Evolutionary conservation across 768 basidiomycete genomes (phyloP).

Genomic region (Naematelia aurantialba): DNA sequence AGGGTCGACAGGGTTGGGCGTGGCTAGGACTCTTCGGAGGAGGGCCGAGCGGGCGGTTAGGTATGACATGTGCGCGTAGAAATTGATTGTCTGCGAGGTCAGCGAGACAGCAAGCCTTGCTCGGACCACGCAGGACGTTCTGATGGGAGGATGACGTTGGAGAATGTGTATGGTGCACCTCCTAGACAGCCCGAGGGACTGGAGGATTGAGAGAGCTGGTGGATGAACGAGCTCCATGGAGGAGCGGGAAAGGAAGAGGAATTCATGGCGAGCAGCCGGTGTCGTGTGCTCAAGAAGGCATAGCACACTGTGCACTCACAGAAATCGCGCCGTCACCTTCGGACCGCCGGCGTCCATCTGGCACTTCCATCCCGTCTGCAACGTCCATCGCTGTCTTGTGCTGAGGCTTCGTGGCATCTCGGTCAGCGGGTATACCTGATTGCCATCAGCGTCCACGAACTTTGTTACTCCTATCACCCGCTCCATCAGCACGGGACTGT

Average conservation of each 20-base stretch:
- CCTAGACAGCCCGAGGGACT: too few species aligned
- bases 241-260: too few species aligned
- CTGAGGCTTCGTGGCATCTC: background rate
- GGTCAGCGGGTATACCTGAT: slow-evolving; percentile 16
- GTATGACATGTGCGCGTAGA: background rate
- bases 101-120: too few species aligned
- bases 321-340: background rate
- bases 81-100: background rate
- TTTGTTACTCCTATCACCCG: background rate
- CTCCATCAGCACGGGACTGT: background rate
- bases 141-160: too few species aligned
- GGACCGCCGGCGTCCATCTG: background rate
- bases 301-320: background rate
- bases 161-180: too few species aligned
- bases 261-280: too few species aligned
- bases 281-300: background rate
- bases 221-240: too few species aligned
- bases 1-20: background rate
- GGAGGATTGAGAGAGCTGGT: too few species aligned
- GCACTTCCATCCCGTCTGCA: background rate
- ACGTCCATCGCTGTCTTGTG: background rate
- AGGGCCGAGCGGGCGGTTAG: background rate
- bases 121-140: too few species aligned
- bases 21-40: background rate
- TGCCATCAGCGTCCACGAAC: background rate